Percentiles rank a stretch among this genome's conserved stretches.
Evolutionary conservation across 257 asterid genomes (phyloP).

Genomic region (Jaltomata sinuosa): DNA sequence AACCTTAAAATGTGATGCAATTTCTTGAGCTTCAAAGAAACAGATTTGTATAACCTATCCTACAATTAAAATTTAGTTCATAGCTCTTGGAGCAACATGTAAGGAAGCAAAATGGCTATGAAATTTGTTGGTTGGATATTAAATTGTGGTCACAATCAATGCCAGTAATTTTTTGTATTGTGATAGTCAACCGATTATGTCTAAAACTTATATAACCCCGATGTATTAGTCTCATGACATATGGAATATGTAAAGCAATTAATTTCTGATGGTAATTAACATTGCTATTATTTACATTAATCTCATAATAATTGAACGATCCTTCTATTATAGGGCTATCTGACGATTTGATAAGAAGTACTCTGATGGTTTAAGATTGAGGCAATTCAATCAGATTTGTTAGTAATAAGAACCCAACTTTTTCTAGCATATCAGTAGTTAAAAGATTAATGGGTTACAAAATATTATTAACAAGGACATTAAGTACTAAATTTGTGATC

Average conservation of each 20-base stretch:
- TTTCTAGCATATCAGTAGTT: neutral
- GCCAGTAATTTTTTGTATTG: neutral
- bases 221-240: neutral
- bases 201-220: neutral
- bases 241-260: neutral
- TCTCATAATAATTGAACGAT: neutral
- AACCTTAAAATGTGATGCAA: neutral
- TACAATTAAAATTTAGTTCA: neutral
- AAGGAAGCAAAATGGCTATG: neutral
- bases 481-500: too few species aligned
- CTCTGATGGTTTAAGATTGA: neutral
- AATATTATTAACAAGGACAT: neutral
- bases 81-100: neutral
- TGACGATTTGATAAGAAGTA: neutral
- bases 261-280: neutral
- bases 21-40: neutral
- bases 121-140: neutral
- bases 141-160: neutral
- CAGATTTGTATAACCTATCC: neutral
- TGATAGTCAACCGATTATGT: neutral
- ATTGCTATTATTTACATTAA: neutral
- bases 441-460: neutral
- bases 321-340: neutral
- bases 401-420: neutral
- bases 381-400: neutral